phyloP scores from a whole-genome alignment of 805 yeast genomes.

The Candida stauntonica region DNA sequence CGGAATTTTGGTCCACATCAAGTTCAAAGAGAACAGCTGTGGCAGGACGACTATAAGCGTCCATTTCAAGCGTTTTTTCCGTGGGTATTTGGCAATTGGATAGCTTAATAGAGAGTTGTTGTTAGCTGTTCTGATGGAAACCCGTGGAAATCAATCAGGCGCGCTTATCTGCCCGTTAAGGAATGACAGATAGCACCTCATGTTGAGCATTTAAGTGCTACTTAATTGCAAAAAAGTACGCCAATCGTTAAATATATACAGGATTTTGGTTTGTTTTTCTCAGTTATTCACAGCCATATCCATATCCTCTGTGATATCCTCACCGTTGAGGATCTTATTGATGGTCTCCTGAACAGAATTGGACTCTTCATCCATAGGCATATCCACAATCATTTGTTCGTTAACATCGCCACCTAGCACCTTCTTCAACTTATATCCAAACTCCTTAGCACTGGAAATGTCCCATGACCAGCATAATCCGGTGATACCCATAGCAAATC shows the following conservation, averaged over 20 bases:
- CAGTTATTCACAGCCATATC: conserved; percentile 7
- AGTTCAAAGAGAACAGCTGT: conserved; percentile 14
- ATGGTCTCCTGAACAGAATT: conserved; percentile 51
- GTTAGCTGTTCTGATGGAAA: not conserved
- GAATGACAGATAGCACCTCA: conserved; percentile 1
- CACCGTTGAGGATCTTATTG: conserved; percentile 46
- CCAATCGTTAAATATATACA: too few species aligned
- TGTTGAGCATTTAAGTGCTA: too few species aligned
- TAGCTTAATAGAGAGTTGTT: not conserved
- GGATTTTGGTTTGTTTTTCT: too few species aligned
- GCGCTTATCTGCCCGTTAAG: not conserved
- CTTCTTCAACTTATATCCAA: conserved; percentile 62
- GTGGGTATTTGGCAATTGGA: too few species aligned
- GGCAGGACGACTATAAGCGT: conserved; percentile 9
- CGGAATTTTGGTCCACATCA: conserved; percentile 11
- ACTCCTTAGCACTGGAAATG: conserved; percentile 63
- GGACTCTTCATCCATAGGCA: conserved; percentile 58
- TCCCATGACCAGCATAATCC: conserved; percentile 82
- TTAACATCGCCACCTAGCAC: conserved; percentile 66
- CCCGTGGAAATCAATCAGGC: not conserved
- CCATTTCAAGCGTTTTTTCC: not conserved
- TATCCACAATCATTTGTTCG: conserved; percentile 38
- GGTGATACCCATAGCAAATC: conserved; percentile 65
- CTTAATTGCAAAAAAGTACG: too few species aligned
- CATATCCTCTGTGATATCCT: conserved; percentile 19